These are phyloP conservation scores for Barnettozyma siamensis DNA, from an alignment of 805 yeast genomes.

Conservation along the genomic window DNA sequence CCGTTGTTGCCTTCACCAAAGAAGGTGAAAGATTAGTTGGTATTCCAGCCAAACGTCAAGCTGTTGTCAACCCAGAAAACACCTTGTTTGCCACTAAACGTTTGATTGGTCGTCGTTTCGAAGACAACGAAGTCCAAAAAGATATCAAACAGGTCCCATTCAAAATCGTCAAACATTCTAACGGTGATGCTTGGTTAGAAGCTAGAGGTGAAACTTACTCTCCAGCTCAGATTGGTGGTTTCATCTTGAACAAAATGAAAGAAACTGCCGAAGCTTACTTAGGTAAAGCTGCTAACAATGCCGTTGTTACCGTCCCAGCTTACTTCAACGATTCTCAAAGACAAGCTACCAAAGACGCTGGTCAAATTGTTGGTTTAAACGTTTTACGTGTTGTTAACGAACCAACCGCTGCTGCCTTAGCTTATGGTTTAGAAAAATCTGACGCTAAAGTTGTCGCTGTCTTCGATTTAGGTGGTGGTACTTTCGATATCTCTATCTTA, in stretches of 20 bases:
- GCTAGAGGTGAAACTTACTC: slow-evolving; percentile 43
- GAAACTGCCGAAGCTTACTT: slow-evolving; percentile 57
- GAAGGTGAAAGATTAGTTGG: slow-evolving; percentile 55
- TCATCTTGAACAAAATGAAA: slow-evolving; percentile 59
- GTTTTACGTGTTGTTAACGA: slow-evolving; percentile 72
- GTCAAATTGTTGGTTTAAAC: slow-evolving; percentile 73
- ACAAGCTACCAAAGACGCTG: slow-evolving; percentile 79
- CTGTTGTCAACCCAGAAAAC: slow-evolving; percentile 69
- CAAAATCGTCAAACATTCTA: slow-evolving; percentile 49
- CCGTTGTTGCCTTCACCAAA: slow-evolving; percentile 60
- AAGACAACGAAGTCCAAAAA: slow-evolving; percentile 66
- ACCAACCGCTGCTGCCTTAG: slow-evolving; percentile 97
- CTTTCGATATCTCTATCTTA: slow-evolving; percentile 73
- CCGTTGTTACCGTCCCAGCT: slow-evolving; percentile 78
- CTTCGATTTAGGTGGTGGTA: slow-evolving; percentile 82
- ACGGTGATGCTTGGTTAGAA: slow-evolving; percentile 67
- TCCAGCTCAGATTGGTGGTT: slow-evolving; percentile 71
- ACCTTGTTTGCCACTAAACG: slow-evolving; percentile 81
- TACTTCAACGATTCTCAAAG: slow-evolving; percentile 76
- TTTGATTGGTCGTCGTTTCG: slow-evolving; percentile 68
- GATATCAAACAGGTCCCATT: slow-evolving; percentile 64
- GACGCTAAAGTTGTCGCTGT: slow-evolving; percentile 53
- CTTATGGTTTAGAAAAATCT: slow-evolving; percentile 95
- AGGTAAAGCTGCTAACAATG: slow-evolving; percentile 50
- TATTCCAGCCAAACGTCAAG: slow-evolving; percentile 72